These are phyloP conservation scores for Lanmaoa pseudosensibilis DNA, from an alignment of 768 basidiomycete species.

Conservation along the genomic window DNA sequence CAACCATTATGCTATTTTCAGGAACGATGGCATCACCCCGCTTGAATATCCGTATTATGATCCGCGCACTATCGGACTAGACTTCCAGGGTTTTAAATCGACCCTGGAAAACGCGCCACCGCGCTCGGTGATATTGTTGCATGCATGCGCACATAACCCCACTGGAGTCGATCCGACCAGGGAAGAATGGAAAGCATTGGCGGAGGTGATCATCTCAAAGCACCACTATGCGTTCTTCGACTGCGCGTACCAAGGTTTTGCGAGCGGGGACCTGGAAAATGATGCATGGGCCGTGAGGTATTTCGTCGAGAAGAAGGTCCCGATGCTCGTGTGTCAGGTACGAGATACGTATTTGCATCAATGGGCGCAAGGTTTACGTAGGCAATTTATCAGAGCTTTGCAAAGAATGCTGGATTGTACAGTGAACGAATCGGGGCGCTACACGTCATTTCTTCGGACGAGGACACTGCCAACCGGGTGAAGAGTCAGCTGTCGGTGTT, in stretches of 20 bases:
- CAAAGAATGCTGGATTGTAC: slow-evolving; percentile 95
- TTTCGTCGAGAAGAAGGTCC: slow-evolving; percentile 75
- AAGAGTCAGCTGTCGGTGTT: slow-evolving; percentile 90
- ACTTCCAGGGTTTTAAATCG: slow-evolving; percentile 66
- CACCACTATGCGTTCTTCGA: slow-evolving; percentile 92
- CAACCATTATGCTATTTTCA: slow-evolving; percentile 89
- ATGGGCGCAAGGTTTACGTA: slow-evolving; percentile 10
- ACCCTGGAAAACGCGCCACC: slow-evolving; percentile 63
- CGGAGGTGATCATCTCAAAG: slow-evolving; percentile 66
- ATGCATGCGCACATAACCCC: slow-evolving; percentile 96
- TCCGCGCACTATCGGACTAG: slow-evolving; percentile 83
- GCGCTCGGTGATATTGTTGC: slow-evolving; percentile 84
- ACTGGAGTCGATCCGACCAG: slow-evolving; percentile 92
- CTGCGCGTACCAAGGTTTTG: slow-evolving; percentile 97
- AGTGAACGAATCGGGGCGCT: slow-evolving; percentile 94
- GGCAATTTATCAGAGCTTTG: slow-evolving; percentile 70
- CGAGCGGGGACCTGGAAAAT: slow-evolving; percentile 85
- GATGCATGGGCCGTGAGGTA: slow-evolving; percentile 91
- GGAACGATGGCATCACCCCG: slow-evolving; percentile 85
- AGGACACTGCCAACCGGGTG: slow-evolving; percentile 69
- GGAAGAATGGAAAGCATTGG: slow-evolving; percentile 83
- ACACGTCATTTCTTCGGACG: slow-evolving; percentile 67
- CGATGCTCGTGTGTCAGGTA: slow-evolving; percentile 87
- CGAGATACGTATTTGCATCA: not conserved
- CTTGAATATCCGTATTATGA: slow-evolving; percentile 94